Percentiles rank a stretch among this genome's conserved stretches.
Conservation (phyloP, 2,329 filamentous ascomycete species). For the Arthrocladium fulminans region DNA sequence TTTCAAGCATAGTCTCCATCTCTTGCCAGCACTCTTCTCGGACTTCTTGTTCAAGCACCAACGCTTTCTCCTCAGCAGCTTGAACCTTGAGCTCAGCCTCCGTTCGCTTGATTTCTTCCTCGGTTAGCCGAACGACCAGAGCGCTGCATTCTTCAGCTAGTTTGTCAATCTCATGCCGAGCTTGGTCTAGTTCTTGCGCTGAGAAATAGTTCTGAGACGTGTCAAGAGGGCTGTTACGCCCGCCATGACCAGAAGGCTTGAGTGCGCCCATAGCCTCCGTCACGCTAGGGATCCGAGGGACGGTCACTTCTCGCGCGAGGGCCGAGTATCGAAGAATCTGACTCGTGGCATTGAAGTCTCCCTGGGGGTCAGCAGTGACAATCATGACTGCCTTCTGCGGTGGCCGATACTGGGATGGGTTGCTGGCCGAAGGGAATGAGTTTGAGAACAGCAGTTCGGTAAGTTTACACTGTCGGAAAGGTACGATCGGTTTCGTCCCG, state of each 20-base stretch:
- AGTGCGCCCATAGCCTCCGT: constrained; percentile 55
- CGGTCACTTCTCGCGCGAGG: constrained; percentile 82
- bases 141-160: constrained; percentile 69
- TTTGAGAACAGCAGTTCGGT: constrained; percentile 83
- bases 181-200: constrained; percentile 69
- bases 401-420: constrained; percentile 43
- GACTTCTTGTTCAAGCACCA: constrained; percentile 72
- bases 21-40: constrained; percentile 83
- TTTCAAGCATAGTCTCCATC: constrained; percentile 67
- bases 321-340: constrained; percentile 94
- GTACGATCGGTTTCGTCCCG: constrained; percentile 65
- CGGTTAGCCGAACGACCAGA: constrained; percentile 58
- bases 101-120: constrained; percentile 61
- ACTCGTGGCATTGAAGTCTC: constrained; percentile 93
- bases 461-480: constrained; percentile 75
- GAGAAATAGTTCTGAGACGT: constrained; percentile 37
- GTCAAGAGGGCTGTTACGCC: constrained; percentile 40
- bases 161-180: constrained; percentile 70
- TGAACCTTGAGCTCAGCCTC: constrained; percentile 66
- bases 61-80: constrained; percentile 53
- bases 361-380: constrained; percentile 83
- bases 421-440: constrained; percentile 61
- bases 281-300: constrained; percentile 77
- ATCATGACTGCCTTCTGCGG: constrained; percentile 92
- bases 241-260: constrained; percentile 22